phyloP scores from a whole-genome alignment of 768 basidiomycete species.

The Gloeophyllum trabeum region DNA sequence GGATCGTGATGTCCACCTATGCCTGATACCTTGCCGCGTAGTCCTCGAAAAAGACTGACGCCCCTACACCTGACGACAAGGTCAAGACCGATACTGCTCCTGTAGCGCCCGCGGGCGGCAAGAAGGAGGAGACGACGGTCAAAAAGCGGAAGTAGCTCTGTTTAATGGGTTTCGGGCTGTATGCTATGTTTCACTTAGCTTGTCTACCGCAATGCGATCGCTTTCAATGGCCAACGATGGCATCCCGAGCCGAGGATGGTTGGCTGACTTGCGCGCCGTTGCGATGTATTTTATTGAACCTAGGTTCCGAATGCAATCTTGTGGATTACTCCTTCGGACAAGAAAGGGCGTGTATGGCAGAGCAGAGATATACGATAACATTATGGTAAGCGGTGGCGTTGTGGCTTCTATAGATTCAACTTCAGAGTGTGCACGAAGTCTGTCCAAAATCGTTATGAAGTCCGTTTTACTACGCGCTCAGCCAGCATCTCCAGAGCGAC shows the following conservation, averaged over 20 bases:
- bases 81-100: constrained; percentile 52
- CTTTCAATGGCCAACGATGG: no score
- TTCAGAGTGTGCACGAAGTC: no score
- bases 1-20: background rate
- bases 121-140: constrained; percentile 49
- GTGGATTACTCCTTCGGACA: no score
- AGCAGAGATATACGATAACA: no score
- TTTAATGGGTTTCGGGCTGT: background rate
- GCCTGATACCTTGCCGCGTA: constrained; percentile 16
- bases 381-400: no score
- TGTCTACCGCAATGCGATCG: no score
- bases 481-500: constrained; percentile 65
- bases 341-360: no score
- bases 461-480: constrained; percentile 53
- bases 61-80: constrained; percentile 52
- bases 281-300: no score
- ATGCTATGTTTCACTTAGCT: background rate
- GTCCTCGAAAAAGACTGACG: constrained; percentile 73
- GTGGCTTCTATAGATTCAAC: no score
- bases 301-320: no score
- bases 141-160: constrained; percentile 63
- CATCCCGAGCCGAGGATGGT: no score
- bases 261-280: no score
- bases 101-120: constrained; percentile 61
- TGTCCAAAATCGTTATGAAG: constrained; percentile 30